These are phyloP conservation scores for Didymella exigua DNA, from an alignment of 2,329 filamentous ascomycete species.

Conservation along the genomic window DNA sequence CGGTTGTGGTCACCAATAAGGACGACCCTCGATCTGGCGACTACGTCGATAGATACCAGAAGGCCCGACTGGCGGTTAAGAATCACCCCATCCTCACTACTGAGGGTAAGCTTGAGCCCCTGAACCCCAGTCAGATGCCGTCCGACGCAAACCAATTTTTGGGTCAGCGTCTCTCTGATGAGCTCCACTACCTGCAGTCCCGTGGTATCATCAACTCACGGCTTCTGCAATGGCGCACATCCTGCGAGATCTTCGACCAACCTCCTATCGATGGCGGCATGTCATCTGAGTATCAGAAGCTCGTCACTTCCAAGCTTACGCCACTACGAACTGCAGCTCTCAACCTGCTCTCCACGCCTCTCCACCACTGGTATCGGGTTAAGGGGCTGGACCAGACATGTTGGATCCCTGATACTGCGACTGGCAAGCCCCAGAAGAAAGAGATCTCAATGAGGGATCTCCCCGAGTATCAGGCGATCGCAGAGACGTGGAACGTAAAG, in stretches of 20 bases:
- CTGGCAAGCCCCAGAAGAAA: slow-evolving; percentile 53
- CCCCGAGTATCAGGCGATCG: slow-evolving; percentile 59
- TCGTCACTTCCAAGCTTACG: slow-evolving; percentile 76
- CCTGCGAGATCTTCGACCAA: slow-evolving; percentile 75
- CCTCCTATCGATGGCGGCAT: slow-evolving; percentile 86
- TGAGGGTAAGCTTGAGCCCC: slow-evolving; percentile 76
- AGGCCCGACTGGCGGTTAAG: slow-evolving; percentile 81
- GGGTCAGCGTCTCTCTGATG: slow-evolving; percentile 85
- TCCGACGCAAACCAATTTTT: slow-evolving; percentile 87
- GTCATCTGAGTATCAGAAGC: slow-evolving; percentile 77
- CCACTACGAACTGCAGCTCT: slow-evolving; percentile 78
- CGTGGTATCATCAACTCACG: slow-evolving; percentile 79
- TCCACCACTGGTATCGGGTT: slow-evolving; percentile 83
- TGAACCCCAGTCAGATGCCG: slow-evolving; percentile 75
- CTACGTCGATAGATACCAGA: slow-evolving; percentile 86
- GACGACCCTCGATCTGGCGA: slow-evolving; percentile 76
- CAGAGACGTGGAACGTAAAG: slow-evolving; percentile 75
- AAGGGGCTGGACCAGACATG: slow-evolving; percentile 77
- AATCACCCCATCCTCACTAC: slow-evolving; percentile 83
- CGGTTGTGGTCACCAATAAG: slow-evolving; percentile 76
- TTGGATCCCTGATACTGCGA: slow-evolving; percentile 67
- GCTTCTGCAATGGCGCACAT: slow-evolving; percentile 80
- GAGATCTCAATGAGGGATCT: slow-evolving; percentile 66
- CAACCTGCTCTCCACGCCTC: slow-evolving; percentile 75
- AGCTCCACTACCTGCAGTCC: slow-evolving; percentile 89